These are phyloP conservation scores for Ceratobasidium sp. DNA, from an alignment of 1,284 basidiomycete species.

Conservation along the genomic window DNA sequence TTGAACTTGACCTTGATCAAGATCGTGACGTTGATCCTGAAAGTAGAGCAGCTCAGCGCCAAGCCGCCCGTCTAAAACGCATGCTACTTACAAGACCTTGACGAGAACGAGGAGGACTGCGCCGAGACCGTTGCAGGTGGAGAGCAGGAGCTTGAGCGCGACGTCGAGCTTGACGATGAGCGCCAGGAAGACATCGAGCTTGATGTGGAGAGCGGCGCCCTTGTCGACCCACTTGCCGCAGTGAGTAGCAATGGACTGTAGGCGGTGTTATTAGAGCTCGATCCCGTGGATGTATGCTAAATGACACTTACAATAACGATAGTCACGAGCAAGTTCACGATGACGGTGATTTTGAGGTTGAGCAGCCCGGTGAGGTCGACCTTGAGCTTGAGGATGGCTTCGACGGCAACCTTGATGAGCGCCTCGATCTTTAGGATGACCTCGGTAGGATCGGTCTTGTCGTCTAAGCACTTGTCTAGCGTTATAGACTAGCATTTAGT, in stretches of 20 bases:
- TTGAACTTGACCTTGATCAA: too few relatives aligned
- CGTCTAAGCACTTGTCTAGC: too few relatives aligned
- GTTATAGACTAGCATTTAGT: background rate
- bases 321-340: conserved; percentile 37
- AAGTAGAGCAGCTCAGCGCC: too few relatives aligned
- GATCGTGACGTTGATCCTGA: too few relatives aligned
- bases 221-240: conserved; percentile 43
- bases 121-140: conserved; percentile 44
- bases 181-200: conserved; percentile 20
- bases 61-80: too few relatives aligned
- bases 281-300: background rate
- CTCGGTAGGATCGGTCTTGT: too few relatives aligned
- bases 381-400: conserved; percentile 24
- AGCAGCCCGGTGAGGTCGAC: conserved; percentile 42
- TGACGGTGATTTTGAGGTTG: too few relatives aligned
- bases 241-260: conserved; percentile 32
- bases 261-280: background rate
- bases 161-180: conserved; percentile 39
- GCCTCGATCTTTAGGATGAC: conserved; percentile 38
- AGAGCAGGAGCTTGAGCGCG: conserved; percentile 27
- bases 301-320: conserved; percentile 24
- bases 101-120: conserved; percentile 33
- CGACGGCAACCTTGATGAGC: conserved; percentile 31
- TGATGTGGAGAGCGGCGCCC: conserved; percentile 25
- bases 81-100: conserved; percentile 27